Evolutionary conservation across 257 asterid genomes (phyloP).

Genomic region (Solanum chaucha): DNA sequence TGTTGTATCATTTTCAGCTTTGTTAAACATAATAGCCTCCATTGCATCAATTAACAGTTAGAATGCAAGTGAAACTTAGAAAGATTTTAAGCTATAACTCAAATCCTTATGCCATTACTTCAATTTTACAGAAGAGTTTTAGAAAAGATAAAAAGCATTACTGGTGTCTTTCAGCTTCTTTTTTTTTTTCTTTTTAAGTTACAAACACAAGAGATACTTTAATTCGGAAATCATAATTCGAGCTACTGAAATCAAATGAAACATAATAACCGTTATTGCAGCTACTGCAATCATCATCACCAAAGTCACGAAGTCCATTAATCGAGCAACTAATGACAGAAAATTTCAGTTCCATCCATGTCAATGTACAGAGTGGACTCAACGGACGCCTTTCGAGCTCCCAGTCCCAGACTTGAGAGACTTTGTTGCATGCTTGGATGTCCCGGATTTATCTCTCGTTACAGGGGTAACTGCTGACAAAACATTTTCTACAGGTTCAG

Average conservation of each 20-base stretch:
- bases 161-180: not conserved
- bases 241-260: not conserved
- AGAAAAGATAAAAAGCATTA: not conserved
- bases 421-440: not conserved
- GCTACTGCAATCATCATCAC: not conserved
- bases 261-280: not conserved
- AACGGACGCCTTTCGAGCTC: not conserved
- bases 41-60: not conserved
- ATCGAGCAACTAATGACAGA: not conserved
- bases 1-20: not conserved
- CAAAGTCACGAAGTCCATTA: too few relatives aligned
- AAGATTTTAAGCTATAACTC: not conserved
- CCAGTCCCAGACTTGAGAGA: not conserved
- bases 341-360: not conserved
- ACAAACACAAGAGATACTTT: not conserved
- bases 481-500: constrained; percentile 5
- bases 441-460: not conserved
- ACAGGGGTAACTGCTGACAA: not conserved
- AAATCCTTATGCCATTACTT: not conserved
- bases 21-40: not conserved
- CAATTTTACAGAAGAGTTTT: not conserved
- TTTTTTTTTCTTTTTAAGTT: not conserved
- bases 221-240: not conserved
- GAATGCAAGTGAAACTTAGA: not conserved
- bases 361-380: not conserved